A percentile compares a stretch with the other conserved stretches of the same genome.
Evolutionary conservation across 2,329 filamentous ascomycete genomes (phyloP).

Genomic region (Endoconidiophora polonica): DNA sequence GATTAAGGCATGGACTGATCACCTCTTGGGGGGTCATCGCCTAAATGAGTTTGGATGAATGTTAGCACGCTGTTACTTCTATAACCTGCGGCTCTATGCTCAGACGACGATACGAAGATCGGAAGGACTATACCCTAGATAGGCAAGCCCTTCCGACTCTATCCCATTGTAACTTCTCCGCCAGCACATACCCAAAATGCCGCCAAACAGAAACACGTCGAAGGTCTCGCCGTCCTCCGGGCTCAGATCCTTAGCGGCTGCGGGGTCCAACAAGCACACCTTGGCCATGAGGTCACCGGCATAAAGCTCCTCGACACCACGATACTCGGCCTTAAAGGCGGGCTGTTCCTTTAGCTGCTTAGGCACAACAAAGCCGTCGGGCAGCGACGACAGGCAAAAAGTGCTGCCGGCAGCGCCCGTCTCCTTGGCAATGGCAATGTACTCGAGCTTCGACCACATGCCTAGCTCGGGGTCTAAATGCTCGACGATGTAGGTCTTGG

Average conservation of each 20-base stretch:
- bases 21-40: slow-evolving; percentile 89
- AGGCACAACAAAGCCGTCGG: slow-evolving; percentile 49
- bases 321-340: slow-evolving; percentile 54
- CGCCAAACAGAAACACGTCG: slow-evolving; percentile 87
- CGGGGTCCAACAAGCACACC: slow-evolving; percentile 80
- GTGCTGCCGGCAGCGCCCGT: slow-evolving; percentile 46
- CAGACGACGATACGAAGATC: neutral
- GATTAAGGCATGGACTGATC: neutral
- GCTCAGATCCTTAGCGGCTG: slow-evolving; percentile 62
- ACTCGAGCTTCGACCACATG: slow-evolving; percentile 87
- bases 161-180: neutral
- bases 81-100: neutral
- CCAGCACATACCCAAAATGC: slow-evolving; percentile 59
- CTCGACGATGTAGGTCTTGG: slow-evolving; percentile 72
- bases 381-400: slow-evolving; percentile 73
- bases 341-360: slow-evolving; percentile 35
- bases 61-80: slow-evolving; percentile 1
- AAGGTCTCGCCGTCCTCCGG: slow-evolving; percentile 72
- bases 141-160: neutral
- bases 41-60: slow-evolving; percentile 26
- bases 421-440: slow-evolving; percentile 72
- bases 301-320: slow-evolving; percentile 73
- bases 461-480: slow-evolving; percentile 92
- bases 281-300: slow-evolving; percentile 46
- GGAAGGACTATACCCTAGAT: neutral